Base-by-base conservation (phyloP, 495 filamentous ascomycete species). In the Talaromyces nanjingensis region DNA sequence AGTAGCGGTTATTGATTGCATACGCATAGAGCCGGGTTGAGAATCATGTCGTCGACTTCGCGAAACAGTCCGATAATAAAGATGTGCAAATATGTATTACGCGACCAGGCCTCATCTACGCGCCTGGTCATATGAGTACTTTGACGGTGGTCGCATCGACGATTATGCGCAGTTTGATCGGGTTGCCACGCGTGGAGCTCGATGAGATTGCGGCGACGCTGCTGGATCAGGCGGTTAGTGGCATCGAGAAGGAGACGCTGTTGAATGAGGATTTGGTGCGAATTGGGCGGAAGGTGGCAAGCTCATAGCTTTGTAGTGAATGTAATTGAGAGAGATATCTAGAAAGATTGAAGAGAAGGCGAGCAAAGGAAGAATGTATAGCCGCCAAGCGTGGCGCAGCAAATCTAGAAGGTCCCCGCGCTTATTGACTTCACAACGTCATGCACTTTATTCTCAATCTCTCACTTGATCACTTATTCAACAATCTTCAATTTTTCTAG, bases 171-270 rank as follows among this genome's bases (percentile, higher is more conserved):
- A 55, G 37, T 24, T 18, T 61, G 4, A 39, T 53, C 3, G 70
- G 69, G 2, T 53, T 79, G 34, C 74, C 76, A 1, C 76, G 69
- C 8, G 63, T 84, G 6, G 33, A 69, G 5, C 64, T 78, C 2
- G 45, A 55, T 18, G 73, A 81, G 56, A 62, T 84, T 14, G 70
- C 78, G 1, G 79, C 79, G 8, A 72, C 80, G 6, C 65, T 83
- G 65, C 29, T 86, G 6, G 64, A 79, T 12, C 75, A 80, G 63
- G 73, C 71, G 24, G 34, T 80, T 1, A 64, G 79, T 45, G 81
- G 83, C 14, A 72, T 81, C 57, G 74, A 76, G 59, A 79, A 78
- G 65, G 77, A 84, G 16, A 74, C 78, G 25, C 64, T 84, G 33
- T 59, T 53, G n/a, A 80, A 77, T 70, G 69, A 68, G 14, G 80